A percentile compares a stretch with the other conserved stretches of the same genome.
Conservation (phyloP, 768 basidiomycete genomes). For the Albatrellus ellisii region DNA sequence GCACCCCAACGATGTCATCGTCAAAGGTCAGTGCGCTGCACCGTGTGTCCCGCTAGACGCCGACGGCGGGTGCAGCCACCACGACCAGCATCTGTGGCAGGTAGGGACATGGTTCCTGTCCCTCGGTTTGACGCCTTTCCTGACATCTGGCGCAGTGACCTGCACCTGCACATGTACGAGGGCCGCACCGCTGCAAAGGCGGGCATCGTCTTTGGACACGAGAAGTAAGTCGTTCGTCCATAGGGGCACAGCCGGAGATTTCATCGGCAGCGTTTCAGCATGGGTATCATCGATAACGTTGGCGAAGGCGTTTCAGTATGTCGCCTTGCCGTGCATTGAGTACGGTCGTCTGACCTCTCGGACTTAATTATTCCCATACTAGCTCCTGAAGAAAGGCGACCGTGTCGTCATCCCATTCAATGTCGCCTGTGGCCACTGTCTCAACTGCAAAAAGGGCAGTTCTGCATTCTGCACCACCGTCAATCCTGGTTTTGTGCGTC, state of each 20-base stretch:
- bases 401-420: slow-evolving; percentile 52
- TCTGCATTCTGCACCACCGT: slow-evolving; percentile 46
- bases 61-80: slow-evolving; percentile 24
- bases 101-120: slow-evolving; percentile 8
- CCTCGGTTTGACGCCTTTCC: background rate
- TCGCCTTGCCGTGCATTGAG: background rate
- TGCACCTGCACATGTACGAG: slow-evolving; percentile 46
- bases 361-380: background rate
- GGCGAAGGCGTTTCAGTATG: slow-evolving; percentile 31
- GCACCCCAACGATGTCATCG: slow-evolving; percentile 41
- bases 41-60: slow-evolving; percentile 2
- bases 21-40: slow-evolving; percentile 23
- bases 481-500: slow-evolving; percentile 42
- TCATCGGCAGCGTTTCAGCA: slow-evolving; percentile 16
- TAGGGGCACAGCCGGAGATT: background rate
- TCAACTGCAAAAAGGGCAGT: slow-evolving; percentile 38
- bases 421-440: slow-evolving; percentile 43
- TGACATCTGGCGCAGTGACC: slow-evolving; percentile 21
- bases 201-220: slow-evolving; percentile 41
- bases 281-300: slow-evolving; percentile 40
- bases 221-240: slow-evolving; percentile 26
- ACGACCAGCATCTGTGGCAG: slow-evolving; percentile 41
- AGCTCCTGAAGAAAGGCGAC: slow-evolving; percentile 42
- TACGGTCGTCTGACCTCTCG: background rate
- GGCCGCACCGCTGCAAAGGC: slow-evolving; percentile 36